Evolutionary conservation across 1,139 yeast species (phyloP).

Genomic region (Yarrowia galli): DNA sequence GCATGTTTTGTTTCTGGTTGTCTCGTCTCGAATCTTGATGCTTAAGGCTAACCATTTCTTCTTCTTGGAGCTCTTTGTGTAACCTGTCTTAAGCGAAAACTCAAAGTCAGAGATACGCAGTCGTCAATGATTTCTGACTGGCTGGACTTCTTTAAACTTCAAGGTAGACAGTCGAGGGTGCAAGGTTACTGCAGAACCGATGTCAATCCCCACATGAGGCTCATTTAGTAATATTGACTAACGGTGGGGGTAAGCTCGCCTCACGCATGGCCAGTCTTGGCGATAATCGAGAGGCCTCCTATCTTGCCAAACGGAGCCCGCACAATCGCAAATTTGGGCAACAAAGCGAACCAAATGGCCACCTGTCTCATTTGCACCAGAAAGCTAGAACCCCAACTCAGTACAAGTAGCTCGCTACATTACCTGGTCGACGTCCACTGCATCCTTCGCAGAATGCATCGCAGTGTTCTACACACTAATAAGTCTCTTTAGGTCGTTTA

Average conservation of each 20-base stretch:
- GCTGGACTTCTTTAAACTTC: conserved; percentile 8
- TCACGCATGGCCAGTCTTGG: not conserved
- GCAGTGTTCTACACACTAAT: not conserved
- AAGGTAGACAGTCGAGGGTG: conserved; percentile 17
- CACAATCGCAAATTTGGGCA: not conserved
- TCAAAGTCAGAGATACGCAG: conserved; percentile 6
- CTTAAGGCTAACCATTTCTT: not conserved
- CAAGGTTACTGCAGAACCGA: conserved; percentile 32
- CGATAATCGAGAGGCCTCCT: not conserved
- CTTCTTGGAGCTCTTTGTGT: not conserved
- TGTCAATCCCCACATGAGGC: conserved; percentile 31
- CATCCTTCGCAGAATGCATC: conserved; percentile 21
- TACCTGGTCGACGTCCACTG: conserved; percentile 3
- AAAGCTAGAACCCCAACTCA: conserved; percentile 8
- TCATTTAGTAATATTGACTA: conserved; percentile 8
- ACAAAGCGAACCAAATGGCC: not conserved
- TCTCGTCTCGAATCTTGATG: conserved; percentile 31
- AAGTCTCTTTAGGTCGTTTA: conserved; percentile 1
- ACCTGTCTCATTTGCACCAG: not conserved
- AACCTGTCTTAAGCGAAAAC: not conserved
- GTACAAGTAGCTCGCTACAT: not conserved
- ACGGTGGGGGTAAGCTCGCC: not conserved
- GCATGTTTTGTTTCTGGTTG: conserved; percentile 29
- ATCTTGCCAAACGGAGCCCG: not conserved
- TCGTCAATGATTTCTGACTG: not conserved